These are phyloP conservation scores for Colletotrichum ledebouriae DNA, from an alignment of 2,329 filamentous ascomycete species.

Conservation along the genomic window DNA sequence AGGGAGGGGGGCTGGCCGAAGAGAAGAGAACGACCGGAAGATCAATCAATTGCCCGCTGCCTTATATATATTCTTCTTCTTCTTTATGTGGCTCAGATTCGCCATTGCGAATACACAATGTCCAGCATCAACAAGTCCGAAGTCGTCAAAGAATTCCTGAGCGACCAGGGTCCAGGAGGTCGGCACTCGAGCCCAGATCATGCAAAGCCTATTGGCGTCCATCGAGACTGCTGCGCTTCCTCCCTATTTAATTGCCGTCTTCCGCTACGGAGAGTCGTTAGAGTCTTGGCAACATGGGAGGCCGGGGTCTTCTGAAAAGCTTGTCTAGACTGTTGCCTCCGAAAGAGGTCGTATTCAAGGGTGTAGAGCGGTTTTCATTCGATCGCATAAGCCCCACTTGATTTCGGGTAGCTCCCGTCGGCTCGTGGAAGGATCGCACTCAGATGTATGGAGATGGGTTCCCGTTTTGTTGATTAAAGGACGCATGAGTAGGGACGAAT, in stretches of 20 bases:
- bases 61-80: slow-evolving; percentile 9
- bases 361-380: slow-evolving; percentile 21
- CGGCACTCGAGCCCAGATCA: neutral
- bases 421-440: neutral
- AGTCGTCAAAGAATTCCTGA: neutral
- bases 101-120: neutral
- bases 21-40: neutral
- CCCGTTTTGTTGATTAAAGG: slow-evolving; percentile 17
- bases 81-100: neutral
- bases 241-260: slow-evolving; percentile 18
- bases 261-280: slow-evolving; percentile 5
- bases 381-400: slow-evolving; percentile 35
- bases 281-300: slow-evolving; percentile 28
- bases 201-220: no score
- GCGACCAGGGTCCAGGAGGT: slow-evolving; percentile 9
- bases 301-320: slow-evolving; percentile 11
- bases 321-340: slow-evolving; percentile 21
- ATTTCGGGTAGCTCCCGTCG: slow-evolving; percentile 13
- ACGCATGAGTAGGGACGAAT: slow-evolving; percentile 4
- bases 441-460: neutral
- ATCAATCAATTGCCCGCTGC: neutral
- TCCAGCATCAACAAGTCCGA: neutral
- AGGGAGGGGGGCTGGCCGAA: no score
- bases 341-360: slow-evolving; percentile 6
- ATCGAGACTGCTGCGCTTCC: no score